phyloP scores from a whole-genome alignment of 108 stramenopile genomes.

The Tribonema minus region DNA sequence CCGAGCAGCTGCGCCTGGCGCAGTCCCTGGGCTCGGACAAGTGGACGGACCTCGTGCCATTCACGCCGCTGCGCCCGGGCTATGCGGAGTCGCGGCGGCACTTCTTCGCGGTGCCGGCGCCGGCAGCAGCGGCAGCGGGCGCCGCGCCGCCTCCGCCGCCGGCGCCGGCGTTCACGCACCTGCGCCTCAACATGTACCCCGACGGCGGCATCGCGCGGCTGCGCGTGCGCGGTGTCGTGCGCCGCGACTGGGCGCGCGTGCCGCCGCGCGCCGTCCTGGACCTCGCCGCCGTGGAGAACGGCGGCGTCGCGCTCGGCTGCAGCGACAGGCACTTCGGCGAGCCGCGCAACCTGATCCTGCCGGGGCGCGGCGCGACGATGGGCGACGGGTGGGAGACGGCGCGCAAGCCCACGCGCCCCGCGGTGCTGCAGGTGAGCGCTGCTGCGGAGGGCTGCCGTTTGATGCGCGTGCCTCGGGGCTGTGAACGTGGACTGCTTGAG shows the following conservation, averaged over 20 bases:
- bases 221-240: slow-evolving; percentile 52
- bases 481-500: no score
- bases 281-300: slow-evolving; percentile 44
- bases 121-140: no score
- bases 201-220: slow-evolving; percentile 88
- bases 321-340: slow-evolving; percentile 87
- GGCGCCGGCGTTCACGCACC: slow-evolving; percentile 56
- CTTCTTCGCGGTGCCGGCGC: slow-evolving; percentile 51
- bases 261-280: slow-evolving; percentile 48
- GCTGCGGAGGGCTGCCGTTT: no score
- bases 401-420: slow-evolving; percentile 72
- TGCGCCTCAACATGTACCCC: slow-evolving; percentile 77
- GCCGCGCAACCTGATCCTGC: slow-evolving; percentile 69
- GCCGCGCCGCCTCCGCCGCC: no score
- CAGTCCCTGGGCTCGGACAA: slow-evolving; percentile 54
- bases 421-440: slow-evolving; percentile 61
- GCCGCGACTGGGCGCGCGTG: slow-evolving; percentile 33
- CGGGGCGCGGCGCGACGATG: slow-evolving; percentile 69
- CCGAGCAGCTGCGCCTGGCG: slow-evolving; percentile 58
- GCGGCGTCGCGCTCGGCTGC: slow-evolving; percentile 33
- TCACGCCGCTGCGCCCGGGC: slow-evolving; percentile 66
- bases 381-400: slow-evolving; percentile 92
- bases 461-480: no score
- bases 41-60: slow-evolving; percentile 66
- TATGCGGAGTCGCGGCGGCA: slow-evolving; percentile 70